These are phyloP conservation scores for Colletotrichum lindemuthianum DNA, from an alignment of 2,329 filamentous ascomycete genomes.

Conservation along the genomic window DNA sequence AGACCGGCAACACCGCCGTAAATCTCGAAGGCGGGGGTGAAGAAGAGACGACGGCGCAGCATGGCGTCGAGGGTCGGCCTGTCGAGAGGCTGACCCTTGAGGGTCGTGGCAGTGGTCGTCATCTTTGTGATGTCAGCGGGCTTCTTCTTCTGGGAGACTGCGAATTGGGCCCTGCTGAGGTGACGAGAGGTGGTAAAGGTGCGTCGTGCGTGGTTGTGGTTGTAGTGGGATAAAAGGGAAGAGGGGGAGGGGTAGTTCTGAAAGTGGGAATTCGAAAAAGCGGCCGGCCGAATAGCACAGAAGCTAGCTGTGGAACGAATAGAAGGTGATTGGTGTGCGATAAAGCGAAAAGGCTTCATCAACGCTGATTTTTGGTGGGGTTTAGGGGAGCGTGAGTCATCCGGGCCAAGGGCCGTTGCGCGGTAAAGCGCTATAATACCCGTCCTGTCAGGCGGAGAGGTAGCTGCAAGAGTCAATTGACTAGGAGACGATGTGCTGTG, in stretches of 20 bases:
- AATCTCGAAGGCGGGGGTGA: conserved; percentile 95
- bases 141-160: conserved; percentile 22
- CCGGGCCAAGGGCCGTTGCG: conserved; percentile 4
- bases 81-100: conserved; percentile 91
- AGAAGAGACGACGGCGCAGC: conserved; percentile 89
- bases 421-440: neutral
- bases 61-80: conserved; percentile 83
- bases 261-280: conserved; percentile 32
- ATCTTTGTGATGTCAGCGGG: conserved; percentile 46
- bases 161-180: conserved; percentile 29
- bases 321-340: conserved; percentile 34
- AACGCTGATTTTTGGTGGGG: conserved; percentile 31
- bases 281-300: conserved; percentile 37
- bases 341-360: conserved; percentile 37
- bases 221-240: conserved; percentile 16
- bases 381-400: conserved; percentile 35
- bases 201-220: conserved; percentile 17
- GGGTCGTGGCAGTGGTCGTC: conserved; percentile 72
- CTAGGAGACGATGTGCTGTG: conserved; percentile 3
- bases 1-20: conserved; percentile 90
- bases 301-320: conserved; percentile 37
- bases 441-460: neutral
- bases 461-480: conserved; percentile 9
- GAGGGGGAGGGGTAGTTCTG: conserved; percentile 35
- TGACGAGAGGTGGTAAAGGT: conserved; percentile 30